Percentiles rank a stretch among this genome's conserved stretches.
phyloP scores from a whole-genome alignment of 106 monocot species.

The Phalaenopsis equestris region DNA sequence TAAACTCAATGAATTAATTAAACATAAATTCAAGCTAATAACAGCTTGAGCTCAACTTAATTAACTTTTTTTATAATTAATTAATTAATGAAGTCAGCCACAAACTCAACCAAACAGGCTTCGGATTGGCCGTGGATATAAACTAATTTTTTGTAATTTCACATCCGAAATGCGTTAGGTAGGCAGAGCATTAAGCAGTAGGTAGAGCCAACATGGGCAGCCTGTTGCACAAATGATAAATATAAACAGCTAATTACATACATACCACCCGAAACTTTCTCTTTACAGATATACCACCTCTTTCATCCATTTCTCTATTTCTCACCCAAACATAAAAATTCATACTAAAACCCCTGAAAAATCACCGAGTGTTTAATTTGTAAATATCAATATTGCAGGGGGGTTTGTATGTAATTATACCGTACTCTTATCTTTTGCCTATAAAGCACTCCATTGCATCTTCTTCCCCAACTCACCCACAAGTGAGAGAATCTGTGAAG shows the following conservation, averaged over 20 bases:
- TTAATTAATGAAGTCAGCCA: not conserved
- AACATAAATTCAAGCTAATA: no score
- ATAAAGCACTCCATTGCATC: not conserved
- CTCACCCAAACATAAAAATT: no score
- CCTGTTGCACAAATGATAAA: not conserved
- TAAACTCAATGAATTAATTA: no score
- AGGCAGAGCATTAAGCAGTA: not conserved
- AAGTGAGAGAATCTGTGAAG: not conserved
- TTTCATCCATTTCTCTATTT: no score
- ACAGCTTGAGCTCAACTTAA: no score
- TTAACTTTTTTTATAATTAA: no score
- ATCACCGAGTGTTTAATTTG: no score
- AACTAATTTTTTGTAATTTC: not conserved
- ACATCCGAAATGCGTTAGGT: not conserved
- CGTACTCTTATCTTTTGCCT: not conserved
- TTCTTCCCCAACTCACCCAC: not conserved
- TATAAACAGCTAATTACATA: not conserved
- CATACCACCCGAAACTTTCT: no score
- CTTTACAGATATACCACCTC: no score
- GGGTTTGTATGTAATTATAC: not conserved
- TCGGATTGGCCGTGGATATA: no score
- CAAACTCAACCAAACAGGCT: not conserved
- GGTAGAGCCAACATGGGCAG: conserved; percentile 3
- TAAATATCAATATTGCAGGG: no score
- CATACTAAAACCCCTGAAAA: no score